Conservation (phyloP, 768 basidiomycete genomes). For the Tremella mesenterica region DNA sequence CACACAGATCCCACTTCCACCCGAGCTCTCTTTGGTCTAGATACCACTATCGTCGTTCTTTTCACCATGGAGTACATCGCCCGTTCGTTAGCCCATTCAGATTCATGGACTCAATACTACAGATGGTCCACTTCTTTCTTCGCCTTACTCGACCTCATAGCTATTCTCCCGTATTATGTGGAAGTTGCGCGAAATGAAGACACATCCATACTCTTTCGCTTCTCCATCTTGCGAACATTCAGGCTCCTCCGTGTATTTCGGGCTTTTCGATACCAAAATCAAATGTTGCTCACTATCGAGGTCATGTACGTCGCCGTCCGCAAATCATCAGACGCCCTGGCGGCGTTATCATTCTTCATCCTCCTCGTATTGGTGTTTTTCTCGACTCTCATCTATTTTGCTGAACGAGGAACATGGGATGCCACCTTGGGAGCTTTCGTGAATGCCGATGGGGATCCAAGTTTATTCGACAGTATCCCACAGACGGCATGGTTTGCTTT, state of each 20-base stretch:
- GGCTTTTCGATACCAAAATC: slow-evolving; percentile 62
- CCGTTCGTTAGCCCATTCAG: slow-evolving; percentile 55
- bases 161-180: slow-evolving; percentile 81
- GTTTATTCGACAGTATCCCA: slow-evolving; percentile 54
- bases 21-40: slow-evolving; percentile 74
- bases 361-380: slow-evolving; percentile 78
- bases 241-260: slow-evolving; percentile 79
- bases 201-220: slow-evolving; percentile 78
- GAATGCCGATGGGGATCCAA: slow-evolving; percentile 62
- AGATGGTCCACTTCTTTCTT: slow-evolving; percentile 53
- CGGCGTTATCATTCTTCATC: slow-evolving; percentile 82
- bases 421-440: slow-evolving; percentile 67
- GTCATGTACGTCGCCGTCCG: slow-evolving; percentile 78
- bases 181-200: slow-evolving; percentile 76
- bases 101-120: slow-evolving; percentile 55
- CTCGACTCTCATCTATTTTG: slow-evolving; percentile 83
- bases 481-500: slow-evolving; percentile 64
- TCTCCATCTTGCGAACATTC: slow-evolving; percentile 83
- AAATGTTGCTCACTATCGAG: slow-evolving; percentile 51
- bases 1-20: slow-evolving; percentile 51
- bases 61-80: slow-evolving; percentile 68
- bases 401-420: slow-evolving; percentile 86
- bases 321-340: slow-evolving; percentile 73
- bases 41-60: slow-evolving; percentile 70
- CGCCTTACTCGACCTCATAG: slow-evolving; percentile 73